Conservation (phyloP, 1,139 yeast species). For the Yamadazyma triangularis region DNA sequence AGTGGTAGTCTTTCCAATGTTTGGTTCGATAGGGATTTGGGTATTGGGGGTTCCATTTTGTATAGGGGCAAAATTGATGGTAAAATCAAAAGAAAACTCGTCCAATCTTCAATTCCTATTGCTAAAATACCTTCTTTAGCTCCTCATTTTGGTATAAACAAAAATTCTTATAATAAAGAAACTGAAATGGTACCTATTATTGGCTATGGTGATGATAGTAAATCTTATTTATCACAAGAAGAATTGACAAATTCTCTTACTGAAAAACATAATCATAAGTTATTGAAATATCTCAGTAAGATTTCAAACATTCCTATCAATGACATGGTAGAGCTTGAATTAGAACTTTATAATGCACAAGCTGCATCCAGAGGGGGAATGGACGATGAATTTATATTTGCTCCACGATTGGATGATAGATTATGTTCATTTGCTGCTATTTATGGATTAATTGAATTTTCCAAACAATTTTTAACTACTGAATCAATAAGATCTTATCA, state of each 20-base stretch:
- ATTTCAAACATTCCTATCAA: conserved; percentile 45
- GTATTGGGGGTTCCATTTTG: conserved; percentile 59
- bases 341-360: conserved; percentile 64
- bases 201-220: conserved; percentile 37
- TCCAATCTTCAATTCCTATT: conserved; percentile 60
- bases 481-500: conserved; percentile 22
- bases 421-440: conserved; percentile 61
- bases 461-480: conserved; percentile 15
- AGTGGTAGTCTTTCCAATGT: conserved; percentile 51
- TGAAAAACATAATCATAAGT: conserved; percentile 53
- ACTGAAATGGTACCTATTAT: conserved; percentile 61
- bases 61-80: conserved; percentile 26
- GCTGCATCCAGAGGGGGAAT: conserved; percentile 59
- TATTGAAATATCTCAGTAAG: conserved; percentile 54
- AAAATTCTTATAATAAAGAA: conserved; percentile 54
- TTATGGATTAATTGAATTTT: conserved; percentile 42
- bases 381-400: conserved; percentile 55
- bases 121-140: conserved; percentile 65
- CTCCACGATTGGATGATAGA: conserved; percentile 66
- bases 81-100: conserved; percentile 36
- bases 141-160: conserved; percentile 55
- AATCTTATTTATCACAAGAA: conserved; percentile 33
- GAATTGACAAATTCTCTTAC: conserved; percentile 24
- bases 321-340: conserved; percentile 53
- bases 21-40: conserved; percentile 69